These are phyloP conservation scores for Spirogloea muscicola DNA, from an alignment of 139 green algal species.

Conservation along the genomic window DNA sequence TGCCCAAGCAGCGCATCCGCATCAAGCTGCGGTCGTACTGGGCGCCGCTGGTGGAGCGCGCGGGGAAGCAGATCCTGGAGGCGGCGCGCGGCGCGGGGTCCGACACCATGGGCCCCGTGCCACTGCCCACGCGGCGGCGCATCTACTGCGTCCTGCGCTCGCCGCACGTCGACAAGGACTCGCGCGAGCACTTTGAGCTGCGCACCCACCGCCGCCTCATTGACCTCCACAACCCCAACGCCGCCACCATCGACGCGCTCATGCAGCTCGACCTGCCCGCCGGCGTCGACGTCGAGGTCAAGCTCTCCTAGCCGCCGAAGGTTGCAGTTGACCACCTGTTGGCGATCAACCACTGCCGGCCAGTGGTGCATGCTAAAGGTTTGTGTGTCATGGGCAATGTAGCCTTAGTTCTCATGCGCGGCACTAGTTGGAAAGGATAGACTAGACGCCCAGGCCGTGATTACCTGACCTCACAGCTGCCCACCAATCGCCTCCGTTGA, in stretches of 20 bases:
- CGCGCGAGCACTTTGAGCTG: slow-evolving; percentile 83
- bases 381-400: too few species aligned
- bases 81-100: slow-evolving; percentile 66
- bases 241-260: slow-evolving; percentile 72
- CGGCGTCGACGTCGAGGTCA: slow-evolving; percentile 75
- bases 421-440: too few species aligned
- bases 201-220: slow-evolving; percentile 72
- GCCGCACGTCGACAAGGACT: slow-evolving; percentile 86
- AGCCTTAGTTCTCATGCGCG: too few species aligned
- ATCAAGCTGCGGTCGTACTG: slow-evolving; percentile 77
- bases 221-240: slow-evolving; percentile 66
- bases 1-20: slow-evolving; percentile 55
- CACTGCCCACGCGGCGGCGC: slow-evolving; percentile 63
- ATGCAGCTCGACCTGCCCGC: slow-evolving; percentile 78
- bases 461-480: too few species aligned
- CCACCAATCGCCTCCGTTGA: too few species aligned
- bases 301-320: too few species aligned
- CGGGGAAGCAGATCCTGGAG: slow-evolving; percentile 60
- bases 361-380: too few species aligned
- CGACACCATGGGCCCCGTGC: slow-evolving; percentile 68
- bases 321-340: too few species aligned
- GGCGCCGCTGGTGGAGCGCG: slow-evolving; percentile 58
- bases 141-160: slow-evolving; percentile 71
- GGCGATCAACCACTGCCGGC: too few species aligned
- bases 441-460: too few species aligned